These are phyloP conservation scores for Prosopis cineraria DNA, from an alignment of 306 rosid genomes.

Conservation along the genomic window DNA sequence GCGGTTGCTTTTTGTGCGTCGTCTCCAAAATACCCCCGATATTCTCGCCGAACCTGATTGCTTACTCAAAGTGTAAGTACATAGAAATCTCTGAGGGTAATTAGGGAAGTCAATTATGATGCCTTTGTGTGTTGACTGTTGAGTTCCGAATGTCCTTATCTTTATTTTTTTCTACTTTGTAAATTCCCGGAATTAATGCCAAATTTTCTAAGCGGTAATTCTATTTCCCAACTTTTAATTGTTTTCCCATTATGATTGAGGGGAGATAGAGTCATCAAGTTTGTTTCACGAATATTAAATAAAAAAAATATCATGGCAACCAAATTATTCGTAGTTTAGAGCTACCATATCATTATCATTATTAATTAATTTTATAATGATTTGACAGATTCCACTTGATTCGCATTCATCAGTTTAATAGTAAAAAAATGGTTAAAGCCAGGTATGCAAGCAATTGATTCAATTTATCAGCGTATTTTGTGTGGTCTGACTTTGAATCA, in stretches of 20 bases:
- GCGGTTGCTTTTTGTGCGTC: slow-evolving; percentile 34
- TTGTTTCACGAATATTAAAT: not conserved
- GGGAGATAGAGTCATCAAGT: not conserved
- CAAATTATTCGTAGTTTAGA: not conserved
- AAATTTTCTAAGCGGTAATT: not conserved
- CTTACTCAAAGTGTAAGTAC: not conserved
- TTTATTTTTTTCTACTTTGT: not conserved
- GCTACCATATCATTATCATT: not conserved
- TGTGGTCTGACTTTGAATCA: not conserved
- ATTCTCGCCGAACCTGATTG: not conserved
- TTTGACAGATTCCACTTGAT: not conserved
- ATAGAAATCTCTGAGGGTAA: not conserved
- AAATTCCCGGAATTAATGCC: not conserved
- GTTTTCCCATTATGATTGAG: not conserved
- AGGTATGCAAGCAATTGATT: not conserved
- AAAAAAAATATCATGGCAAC: not conserved
- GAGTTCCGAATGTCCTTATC: not conserved
- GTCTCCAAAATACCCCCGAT: slow-evolving; percentile 28
- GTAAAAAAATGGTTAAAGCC: not conserved
- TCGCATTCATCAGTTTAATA: not conserved
- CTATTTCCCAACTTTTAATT: not conserved
- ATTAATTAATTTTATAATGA: not conserved
- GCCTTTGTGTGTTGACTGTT: too few species aligned
- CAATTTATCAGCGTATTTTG: not conserved
- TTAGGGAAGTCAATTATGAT: not conserved